Conservation (phyloP, 208 protist genomes). For the Lotmaria passim region DNA sequence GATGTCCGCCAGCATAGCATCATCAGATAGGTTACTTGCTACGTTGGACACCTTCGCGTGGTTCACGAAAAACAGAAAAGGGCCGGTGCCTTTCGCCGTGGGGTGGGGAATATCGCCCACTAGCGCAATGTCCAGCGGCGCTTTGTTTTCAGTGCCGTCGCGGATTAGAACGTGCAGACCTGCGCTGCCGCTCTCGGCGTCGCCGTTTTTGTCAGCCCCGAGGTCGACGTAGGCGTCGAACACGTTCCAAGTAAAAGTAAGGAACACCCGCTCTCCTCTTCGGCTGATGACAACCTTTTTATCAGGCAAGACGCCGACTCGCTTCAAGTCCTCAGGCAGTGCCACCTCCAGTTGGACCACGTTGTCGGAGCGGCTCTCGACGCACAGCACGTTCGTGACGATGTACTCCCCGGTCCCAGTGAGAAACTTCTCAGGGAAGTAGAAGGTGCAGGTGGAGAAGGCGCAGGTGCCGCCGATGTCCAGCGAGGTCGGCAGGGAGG, state of each 20-base stretch:
- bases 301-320: slow-evolving; percentile 28
- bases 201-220: slow-evolving; percentile 20
- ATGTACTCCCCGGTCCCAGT: slow-evolving; percentile 53
- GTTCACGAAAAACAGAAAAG: slow-evolving; percentile 68
- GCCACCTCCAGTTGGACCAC: slow-evolving; percentile 49
- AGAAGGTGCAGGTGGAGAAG: slow-evolving; percentile 56
- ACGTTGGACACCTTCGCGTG: slow-evolving; percentile 56
- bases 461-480: slow-evolving; percentile 12
- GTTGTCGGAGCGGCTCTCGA: slow-evolving; percentile 52
- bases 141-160: slow-evolving; percentile 37
- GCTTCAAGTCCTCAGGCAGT: slow-evolving; percentile 26
- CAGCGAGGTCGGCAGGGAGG: slow-evolving; percentile 22
- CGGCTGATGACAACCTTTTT: slow-evolving; percentile 26
- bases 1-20: slow-evolving; percentile 27
- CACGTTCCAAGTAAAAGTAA: slow-evolving; percentile 61
- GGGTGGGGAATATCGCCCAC: slow-evolving; percentile 40
- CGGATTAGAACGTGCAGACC: slow-evolving; percentile 44
- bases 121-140: slow-evolving; percentile 46
- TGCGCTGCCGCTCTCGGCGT: slow-evolving; percentile 12
- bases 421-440: slow-evolving; percentile 61
- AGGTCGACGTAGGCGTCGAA: slow-evolving; percentile 43
- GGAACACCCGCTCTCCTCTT: slow-evolving; percentile 34
- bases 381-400: slow-evolving; percentile 68
- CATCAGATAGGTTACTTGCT: slow-evolving; percentile 32
- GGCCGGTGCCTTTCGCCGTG: slow-evolving; percentile 14